These are phyloP conservation scores for Lodderomyces margitis DNA, from an alignment of 1,139 yeast genomes.

Conservation along the genomic window DNA sequence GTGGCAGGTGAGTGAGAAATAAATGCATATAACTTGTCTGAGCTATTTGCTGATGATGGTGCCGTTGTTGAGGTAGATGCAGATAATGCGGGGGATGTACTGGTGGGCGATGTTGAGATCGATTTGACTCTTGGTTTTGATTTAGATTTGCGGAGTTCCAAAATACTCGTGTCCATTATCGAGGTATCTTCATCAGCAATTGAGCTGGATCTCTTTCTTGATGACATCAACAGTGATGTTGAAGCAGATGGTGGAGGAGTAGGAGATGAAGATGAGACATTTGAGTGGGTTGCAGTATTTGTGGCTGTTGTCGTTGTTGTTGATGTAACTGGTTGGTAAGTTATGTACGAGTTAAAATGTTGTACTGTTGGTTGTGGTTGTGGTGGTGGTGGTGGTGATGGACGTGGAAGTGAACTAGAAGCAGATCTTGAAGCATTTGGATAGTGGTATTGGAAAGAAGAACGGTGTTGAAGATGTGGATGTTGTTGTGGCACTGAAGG, in stretches of 20 bases:
- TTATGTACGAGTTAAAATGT: slow-evolving; percentile 1
- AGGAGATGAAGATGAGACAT: slow-evolving; percentile 8
- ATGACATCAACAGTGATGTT: neutral
- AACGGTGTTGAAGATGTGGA: neutral
- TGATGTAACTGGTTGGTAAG: slow-evolving; percentile 13
- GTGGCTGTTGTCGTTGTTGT: slow-evolving; percentile 2
- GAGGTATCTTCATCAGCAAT: slow-evolving; percentile 3
- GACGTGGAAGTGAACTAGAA: neutral
- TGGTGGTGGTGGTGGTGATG: neutral
- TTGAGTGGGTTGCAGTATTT: slow-evolving; percentile 1
- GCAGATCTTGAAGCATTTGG: neutral
- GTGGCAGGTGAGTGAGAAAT: slow-evolving; percentile 90
- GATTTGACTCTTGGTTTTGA: slow-evolving; percentile 6
- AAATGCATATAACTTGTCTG: slow-evolving; percentile 61
- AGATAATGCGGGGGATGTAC: slow-evolving; percentile 6
- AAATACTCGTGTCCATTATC: slow-evolving; percentile 14
- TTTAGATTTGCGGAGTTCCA: slow-evolving; percentile 12
- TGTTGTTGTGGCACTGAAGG: neutral
- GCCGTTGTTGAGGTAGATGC: slow-evolving; percentile 12
- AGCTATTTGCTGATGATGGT: slow-evolving; percentile 25
- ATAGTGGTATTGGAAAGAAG: neutral
- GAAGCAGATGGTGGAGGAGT: slow-evolving; percentile 12
- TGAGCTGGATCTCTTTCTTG: neutral
- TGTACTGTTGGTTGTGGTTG: slow-evolving; percentile 2
- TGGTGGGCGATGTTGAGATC: slow-evolving; percentile 10